phyloP scores from a whole-genome alignment of 1,139 yeast species.

The Candida pseudoviswanathii region DNA sequence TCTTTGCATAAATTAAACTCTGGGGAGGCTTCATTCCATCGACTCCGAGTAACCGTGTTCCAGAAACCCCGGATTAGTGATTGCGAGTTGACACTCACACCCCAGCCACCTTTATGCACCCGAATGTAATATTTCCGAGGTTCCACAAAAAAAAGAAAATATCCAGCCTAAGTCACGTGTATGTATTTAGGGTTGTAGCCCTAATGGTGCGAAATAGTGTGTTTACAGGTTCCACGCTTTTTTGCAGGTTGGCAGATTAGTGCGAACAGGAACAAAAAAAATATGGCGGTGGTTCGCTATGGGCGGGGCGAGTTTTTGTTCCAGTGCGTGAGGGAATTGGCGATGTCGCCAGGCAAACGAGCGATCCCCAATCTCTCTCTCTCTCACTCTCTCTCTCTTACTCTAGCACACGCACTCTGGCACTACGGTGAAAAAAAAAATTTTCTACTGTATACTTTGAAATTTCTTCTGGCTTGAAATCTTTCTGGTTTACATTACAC shows the following conservation, averaged over 20 bases:
- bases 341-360: too few relatives aligned
- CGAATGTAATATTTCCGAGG: neutral
- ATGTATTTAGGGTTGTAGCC: neutral
- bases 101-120: neutral
- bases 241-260: neutral
- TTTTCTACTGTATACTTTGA: neutral
- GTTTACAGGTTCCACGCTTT: neutral
- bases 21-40: too few relatives aligned
- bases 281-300: neutral
- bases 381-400: too few relatives aligned
- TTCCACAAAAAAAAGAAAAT: neutral
- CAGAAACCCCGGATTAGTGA: too few relatives aligned
- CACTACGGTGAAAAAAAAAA: neutral
- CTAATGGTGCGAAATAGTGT: neutral
- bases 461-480: conserved; percentile 1
- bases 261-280: neutral
- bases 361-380: too few relatives aligned
- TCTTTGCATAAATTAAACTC: too few relatives aligned
- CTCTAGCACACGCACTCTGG: neutral
- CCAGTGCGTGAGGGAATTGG: too few relatives aligned
- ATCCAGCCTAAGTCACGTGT: neutral
- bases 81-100: too few relatives aligned
- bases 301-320: neutral
- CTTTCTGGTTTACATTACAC: neutral
- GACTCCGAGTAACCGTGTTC: neutral